Base-by-base conservation (phyloP, 73 alveolate genomes). In the Paramecium sexaurelia region DNA sequence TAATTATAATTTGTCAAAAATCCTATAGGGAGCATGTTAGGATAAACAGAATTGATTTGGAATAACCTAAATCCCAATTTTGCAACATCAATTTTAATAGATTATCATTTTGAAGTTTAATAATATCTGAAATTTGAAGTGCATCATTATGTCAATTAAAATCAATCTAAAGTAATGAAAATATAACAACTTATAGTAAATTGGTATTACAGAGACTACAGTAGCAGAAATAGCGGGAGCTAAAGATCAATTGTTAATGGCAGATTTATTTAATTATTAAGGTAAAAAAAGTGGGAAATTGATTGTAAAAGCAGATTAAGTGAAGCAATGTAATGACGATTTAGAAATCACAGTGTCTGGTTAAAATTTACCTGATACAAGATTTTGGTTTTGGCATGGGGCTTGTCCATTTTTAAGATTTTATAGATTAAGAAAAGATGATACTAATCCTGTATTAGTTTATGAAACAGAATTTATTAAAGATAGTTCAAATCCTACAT, bases 21-120 rank as follows among this genome's bases (percentile, higher is more conserved):
- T 37, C 5, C 10, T 32, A 19, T 11, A 55, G 61, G 95, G 95
- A 36, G 17, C 17, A 55, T 47, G 55, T 55, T 91, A 3, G 96
- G 95, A 11, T 86, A 86, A 84, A 96, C 99, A 10, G 99, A 96
- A 68, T 83, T 85, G 9, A 94, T 75, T 2, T 41, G 83, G 71
- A 92, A 96, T 66, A 78, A 91, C 55, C 86, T 92, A 6, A 94
- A 96, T 87, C 99, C 99, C 11, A 97, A 95, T 75, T 96, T 96
- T 92, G 61, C 93, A 7, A 95, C 84, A 27, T 47, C 94, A 15
- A 47, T 96, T 86, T 51, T 20, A 27, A 57, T 97, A 4, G 95
- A 95, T 75, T 97, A 95, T 92, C 95, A 89, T 55, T 97, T 97
- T 94, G 99, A 96, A 75, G 89, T 78, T 67, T 92, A 91, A 47